A percentile compares a stretch with the other conserved stretches of the same genome.
Conservation (phyloP, 176 grass and related monocot genomes). For the Dendrocalamus sinicus region DNA sequence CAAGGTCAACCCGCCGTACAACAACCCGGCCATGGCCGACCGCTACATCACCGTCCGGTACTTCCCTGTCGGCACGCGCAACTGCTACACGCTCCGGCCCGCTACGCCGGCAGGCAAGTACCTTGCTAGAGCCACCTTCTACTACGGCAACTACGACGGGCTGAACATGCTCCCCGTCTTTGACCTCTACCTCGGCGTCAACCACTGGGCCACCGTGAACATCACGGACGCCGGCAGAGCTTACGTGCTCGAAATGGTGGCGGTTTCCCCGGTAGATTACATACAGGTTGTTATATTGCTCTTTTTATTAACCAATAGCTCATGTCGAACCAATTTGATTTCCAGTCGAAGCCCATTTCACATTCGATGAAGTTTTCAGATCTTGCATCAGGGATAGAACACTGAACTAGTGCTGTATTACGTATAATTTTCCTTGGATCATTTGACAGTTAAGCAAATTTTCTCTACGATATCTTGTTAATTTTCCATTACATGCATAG, state of each 20-base stretch:
- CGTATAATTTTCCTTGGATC: neutral
- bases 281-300: too few species aligned
- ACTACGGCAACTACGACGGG: constrained; percentile 37
- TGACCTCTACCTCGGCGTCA: constrained; percentile 33
- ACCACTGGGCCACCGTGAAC: constrained; percentile 30
- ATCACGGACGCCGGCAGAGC: neutral
- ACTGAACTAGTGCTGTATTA: neutral
- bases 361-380: neutral
- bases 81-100: neutral
- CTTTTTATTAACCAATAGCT: too few species aligned
- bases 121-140: constrained; percentile 15
- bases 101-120: neutral
- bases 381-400: neutral
- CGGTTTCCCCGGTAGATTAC: neutral
- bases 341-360: too few species aligned
- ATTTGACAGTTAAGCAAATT: neutral
- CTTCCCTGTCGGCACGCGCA: constrained; percentile 21
- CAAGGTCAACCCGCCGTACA: neutral
- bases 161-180: constrained; percentile 3
- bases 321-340: too few species aligned
- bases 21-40: neutral
- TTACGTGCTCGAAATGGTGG: neutral
- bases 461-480: neutral
- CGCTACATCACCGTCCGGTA: neutral
- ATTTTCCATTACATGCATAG: neutral